Evolutionary conservation across 179 eudicot species (phyloP), one percentile per base, ranked within the genome.

Genomic region (Corrigiola litoralis): DNA sequence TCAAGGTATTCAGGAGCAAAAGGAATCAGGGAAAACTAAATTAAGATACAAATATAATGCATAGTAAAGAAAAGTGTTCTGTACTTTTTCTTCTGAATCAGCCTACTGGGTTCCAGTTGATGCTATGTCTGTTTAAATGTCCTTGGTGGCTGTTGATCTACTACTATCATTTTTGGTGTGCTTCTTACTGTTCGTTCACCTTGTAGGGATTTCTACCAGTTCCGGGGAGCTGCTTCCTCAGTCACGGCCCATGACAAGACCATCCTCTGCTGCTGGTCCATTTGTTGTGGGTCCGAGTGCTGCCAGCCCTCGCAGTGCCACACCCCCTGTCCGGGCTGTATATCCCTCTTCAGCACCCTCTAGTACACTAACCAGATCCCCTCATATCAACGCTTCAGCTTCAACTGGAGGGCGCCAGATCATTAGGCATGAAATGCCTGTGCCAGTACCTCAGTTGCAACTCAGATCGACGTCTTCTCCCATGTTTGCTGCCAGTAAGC

Each of bases 361-460:
- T 10, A 52, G 69, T 47, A 49, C 55, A 40, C 58, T 55, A 29
- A 17, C 34, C 60, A 68, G 67, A 38, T 2, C 70, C 3, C 56
- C 54, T 23, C 64, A 12, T 2, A 13, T 37, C 37, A 61, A 51
- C 65, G 74, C 48, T 73, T 66, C 48, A 46, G 7, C 37, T 62
- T 65, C 47, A 67, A 40, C 53, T 56, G 73, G 61, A 57, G 57
- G 33, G 65, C 73, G 27, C 67, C 84, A 70, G 57, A 80, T 57
- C 50, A 52, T 37, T 33, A 63, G 68, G 33, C 69, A 73, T 61
- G 76, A 78, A 57, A 37, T 73, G 27, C 85, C 75, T 60, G 73
- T 78, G 48, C 75, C 75, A 57, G 75, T 78, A 41, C 87, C 87
- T 31, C 84, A 80, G 61, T 74, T 77, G 50, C 87, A 73, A 34